Conservation (phyloP, 139 green algal species). For the Edaphochlamys debaryana region DNA sequence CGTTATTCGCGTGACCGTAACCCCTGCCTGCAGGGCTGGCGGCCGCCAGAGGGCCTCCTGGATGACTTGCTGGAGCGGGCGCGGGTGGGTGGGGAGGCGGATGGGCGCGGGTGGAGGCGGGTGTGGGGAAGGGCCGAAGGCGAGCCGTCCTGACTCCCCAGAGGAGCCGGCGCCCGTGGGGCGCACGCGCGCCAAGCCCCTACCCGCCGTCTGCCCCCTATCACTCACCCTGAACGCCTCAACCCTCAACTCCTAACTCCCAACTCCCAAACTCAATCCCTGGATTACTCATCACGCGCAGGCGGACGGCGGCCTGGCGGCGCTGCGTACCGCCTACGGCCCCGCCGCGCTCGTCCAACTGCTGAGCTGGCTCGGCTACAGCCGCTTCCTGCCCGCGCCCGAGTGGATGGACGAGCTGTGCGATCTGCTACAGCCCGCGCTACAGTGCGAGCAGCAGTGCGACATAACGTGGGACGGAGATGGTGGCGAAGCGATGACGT, state of each 20-base stretch:
- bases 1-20: too few species aligned
- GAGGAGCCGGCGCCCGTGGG: too few species aligned
- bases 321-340: slow-evolving; percentile 4
- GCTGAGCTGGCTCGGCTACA: slow-evolving; percentile 13
- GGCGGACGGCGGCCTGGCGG: slow-evolving; percentile 10
- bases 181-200: too few species aligned
- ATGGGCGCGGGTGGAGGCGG: too few species aligned
- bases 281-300: background rate
- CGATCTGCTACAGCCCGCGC: background rate
- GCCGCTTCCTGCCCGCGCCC: slow-evolving; percentile 3
- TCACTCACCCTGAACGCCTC: too few species aligned
- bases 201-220: too few species aligned
- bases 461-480: background rate
- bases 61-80: background rate
- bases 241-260: too few species aligned
- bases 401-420: slow-evolving; percentile 11
- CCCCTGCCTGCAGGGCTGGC: too few species aligned
- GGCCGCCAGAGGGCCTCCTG: background rate
- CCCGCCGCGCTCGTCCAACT: slow-evolving; percentile 17
- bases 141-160: too few species aligned
- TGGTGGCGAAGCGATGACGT: background rate
- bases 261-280: too few species aligned
- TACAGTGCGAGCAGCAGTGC: background rate
- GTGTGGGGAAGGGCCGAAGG: too few species aligned
- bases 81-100: slow-evolving; percentile 11